Base-by-base conservation (phyloP, 2,329 filamentous ascomycete species). In the Cordyceps cicadae region DNA sequence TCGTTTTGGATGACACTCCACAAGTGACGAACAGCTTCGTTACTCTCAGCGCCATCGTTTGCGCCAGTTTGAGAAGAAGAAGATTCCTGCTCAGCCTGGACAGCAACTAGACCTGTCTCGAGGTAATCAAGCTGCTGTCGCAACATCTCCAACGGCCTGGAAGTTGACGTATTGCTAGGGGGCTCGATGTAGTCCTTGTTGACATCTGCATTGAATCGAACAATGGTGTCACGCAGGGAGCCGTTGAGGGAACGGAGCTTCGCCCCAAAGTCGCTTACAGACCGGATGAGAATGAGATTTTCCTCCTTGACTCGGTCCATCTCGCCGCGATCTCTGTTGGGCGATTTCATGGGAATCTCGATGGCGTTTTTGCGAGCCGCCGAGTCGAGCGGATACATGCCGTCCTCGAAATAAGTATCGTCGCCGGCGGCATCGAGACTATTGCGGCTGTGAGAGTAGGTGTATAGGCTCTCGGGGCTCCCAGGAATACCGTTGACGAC, bases 401-500 rank as follows among this genome's bases (percentile, higher is more conserved):
- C 89, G 65, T 94, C 89, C 67, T 95, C 89, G 67, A 96, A 92
- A 53, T 87, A 82, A 62, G 85, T 75, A 7, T 84, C 81, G 17
- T 84, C 82, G 45, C 76, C 77, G 1, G 77, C 70, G 19, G 78
- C 77, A 39, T 84, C 82, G 63, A 84, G 69, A 67, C 84, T 86
- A 62, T 83, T 82, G 55, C 82, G 79, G 54, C 81, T 81, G 67
- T 85, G 82, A 14, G 84, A 80, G 66, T 86, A 88, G 1, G 85
- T 86, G 67, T 90, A 87, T 64, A 90, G 83, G 75, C 87, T 92
- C 70, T 90, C 88, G 8, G 88, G 88, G 67, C 87, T 92, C 59
- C 87, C 86, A 6, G 88, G 88, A 63, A 90, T 84, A 21, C 82
- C 84, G 60, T 82, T 82, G 46, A 77, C 70, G 7, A 75, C 69